Conservation (phyloP, 176 grass and related monocot species). For the Canna indica region DNA sequence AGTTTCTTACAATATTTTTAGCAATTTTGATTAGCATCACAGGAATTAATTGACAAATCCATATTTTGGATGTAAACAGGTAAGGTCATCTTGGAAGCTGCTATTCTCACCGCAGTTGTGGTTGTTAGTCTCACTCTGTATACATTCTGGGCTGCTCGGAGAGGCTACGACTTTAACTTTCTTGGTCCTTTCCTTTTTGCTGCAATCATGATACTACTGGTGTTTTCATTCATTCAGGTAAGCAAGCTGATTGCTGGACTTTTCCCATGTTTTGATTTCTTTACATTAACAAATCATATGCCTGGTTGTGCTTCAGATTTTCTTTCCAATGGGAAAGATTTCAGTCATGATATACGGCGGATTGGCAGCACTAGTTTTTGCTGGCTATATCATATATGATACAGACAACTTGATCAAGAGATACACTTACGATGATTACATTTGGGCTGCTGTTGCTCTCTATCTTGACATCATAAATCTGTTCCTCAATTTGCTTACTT, state of each 20-base stretch:
- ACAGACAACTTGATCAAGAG: constrained; percentile 65
- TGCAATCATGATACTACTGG: constrained; percentile 48
- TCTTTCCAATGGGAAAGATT: constrained; percentile 75
- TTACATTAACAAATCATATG: neutral
- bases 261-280: neutral
- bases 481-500: constrained; percentile 35
- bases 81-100: constrained; percentile 76
- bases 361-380: constrained; percentile 54
- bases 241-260: neutral
- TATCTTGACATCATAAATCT: constrained; percentile 68
- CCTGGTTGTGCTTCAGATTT: constrained; percentile 34
- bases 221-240: constrained; percentile 71
- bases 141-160: constrained; percentile 90
- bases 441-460: constrained; percentile 47
- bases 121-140: constrained; percentile 71
- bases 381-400: constrained; percentile 77
- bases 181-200: constrained; percentile 72
- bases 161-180: constrained; percentile 69
- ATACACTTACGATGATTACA: constrained; percentile 53
- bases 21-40: neutral
- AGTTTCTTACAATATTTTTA: neutral
- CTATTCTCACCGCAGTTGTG: constrained; percentile 63
- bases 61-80: constrained; percentile 31
- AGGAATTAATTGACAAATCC: neutral
- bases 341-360: constrained; percentile 60